Percentiles rank a stretch among this genome's conserved stretches.
Evolutionary conservation across 1,284 basidiomycete genomes (phyloP).

Genomic region (Pseudozyma hubeiensis): DNA sequence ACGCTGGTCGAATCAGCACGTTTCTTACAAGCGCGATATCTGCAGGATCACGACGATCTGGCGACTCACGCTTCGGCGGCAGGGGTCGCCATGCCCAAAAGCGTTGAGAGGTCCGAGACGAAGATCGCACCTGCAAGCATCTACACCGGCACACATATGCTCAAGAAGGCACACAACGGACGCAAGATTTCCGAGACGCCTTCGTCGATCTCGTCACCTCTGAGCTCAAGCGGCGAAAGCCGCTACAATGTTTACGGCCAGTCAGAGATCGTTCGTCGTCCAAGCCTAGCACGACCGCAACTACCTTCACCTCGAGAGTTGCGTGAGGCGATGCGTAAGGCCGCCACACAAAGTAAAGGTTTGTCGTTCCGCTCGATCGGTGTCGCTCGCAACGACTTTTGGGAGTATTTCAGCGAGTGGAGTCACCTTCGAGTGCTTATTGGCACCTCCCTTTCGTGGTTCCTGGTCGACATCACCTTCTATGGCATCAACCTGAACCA

Average conservation of each 20-base stretch:
- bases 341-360: constrained; percentile 40
- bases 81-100: constrained; percentile 70
- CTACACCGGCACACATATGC: constrained; percentile 72
- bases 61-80: constrained; percentile 72
- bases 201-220: constrained; percentile 14
- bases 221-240: constrained; percentile 22
- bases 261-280: neutral
- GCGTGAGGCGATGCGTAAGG: constrained; percentile 22
- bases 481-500: constrained; percentile 84
- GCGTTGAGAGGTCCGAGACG: constrained; percentile 14
- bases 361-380: constrained; percentile 37
- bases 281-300: constrained; percentile 22
- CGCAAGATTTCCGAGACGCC: constrained; percentile 27
- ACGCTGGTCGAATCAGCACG: constrained; percentile 73
- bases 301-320: constrained; percentile 26
- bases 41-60: constrained; percentile 82
- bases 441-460: constrained; percentile 54
- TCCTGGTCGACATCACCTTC: constrained; percentile 76
- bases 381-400: constrained; percentile 30
- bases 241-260: constrained; percentile 13
- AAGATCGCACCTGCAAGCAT: constrained; percentile 7
- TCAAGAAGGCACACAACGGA: constrained; percentile 66
- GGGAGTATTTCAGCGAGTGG: constrained; percentile 52
- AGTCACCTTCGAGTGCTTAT: constrained; percentile 44
- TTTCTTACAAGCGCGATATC: constrained; percentile 81